Evolutionary conservation across 2,329 filamentous ascomycete species (phyloP), one percentile per base, ranked within the genome.

Genomic region (Colletotrichum eleusines): DNA sequence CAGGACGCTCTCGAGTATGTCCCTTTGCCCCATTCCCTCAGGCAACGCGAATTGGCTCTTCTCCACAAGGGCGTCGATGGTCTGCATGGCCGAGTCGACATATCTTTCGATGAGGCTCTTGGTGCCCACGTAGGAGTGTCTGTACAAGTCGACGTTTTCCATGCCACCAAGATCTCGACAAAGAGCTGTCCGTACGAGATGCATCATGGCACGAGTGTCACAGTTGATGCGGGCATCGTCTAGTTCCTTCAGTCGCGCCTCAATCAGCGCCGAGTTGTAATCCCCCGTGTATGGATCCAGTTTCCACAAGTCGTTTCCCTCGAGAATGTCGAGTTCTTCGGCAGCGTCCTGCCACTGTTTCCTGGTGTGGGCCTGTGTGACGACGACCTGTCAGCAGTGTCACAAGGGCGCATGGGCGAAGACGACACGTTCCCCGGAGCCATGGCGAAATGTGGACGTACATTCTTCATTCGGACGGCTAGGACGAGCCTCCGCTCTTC

Each of bases 101-200:
- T 98, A 98, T 42, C 89, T 86, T 81, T 98, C 95, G 72, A 97
- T 95, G 73, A 97, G 81, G 70, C 88, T 86, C 82, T 98, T 98
- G 11, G 95, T 97, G 6, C 95, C 95, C 18, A 94, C 88, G 77
- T 96, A 91, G 0, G 92, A 93, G 78, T 96, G 93, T 66, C 91
- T 91, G 82, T 98, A 98, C 2, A 98, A 85, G 63, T 90, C 88
- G 51, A 92, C 87, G 76, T 94, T 92, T 72, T 93, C 94, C 92
- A 98, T 97, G 62, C 92, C 92, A 9, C 94, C 95, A 12, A 97
- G 83, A 75, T 95, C 91, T 54, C 95, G 90, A 48, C 91, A 94
- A 59, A 98, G 82, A 1, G 92, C 87, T 1, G 94, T 97, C 35
- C 95, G 90, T 46, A 97, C 86, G 46, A 96, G 85, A 76, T 94